Evolutionary conservation across 768 basidiomycete genomes (phyloP), one percentile per base, ranked within the genome.

Genomic region (Mycena haematopus): DNA sequence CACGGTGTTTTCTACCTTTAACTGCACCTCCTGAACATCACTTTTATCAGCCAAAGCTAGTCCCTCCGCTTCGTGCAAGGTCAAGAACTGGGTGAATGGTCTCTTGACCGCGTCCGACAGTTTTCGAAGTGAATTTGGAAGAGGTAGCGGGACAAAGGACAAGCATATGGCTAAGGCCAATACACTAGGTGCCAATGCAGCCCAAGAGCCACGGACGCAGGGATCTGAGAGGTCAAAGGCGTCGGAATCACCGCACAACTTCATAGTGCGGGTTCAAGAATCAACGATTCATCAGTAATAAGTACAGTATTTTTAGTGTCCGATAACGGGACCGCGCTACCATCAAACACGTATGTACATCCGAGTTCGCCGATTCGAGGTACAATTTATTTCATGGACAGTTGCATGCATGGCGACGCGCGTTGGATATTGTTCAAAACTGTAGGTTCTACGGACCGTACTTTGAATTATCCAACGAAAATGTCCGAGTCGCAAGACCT

Each of bases 51-150:
- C 71, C 7, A 67, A 63, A 15, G 40, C 42, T 29, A 86, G 69
- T 0, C 82, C 82, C 68, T 86, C 85, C 15, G 86, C 86, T 69
- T 88, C 87, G 35, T 75, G 75, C 4, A 89, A 76, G 3, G 83
- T 78, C 27, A 89, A 56, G 68, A 80, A 88, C 0, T 69, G 54
- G 45, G 67, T 47, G 65, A 87, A 80, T 19, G 81, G 74, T 8
- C 63, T 51, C 49, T 71, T 70, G 58, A 78, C 24, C 1, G 68
- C 61, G 14, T 59, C 60, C 1, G 76, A 65, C 17, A 75, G 3
- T 24, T 65, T 74, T 42, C 68, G 69, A 55, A 68, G 38, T 31
- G 58, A 65, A 45, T 36, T 67, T 51, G 74, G 81, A 11, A 68
- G 57, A 24, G 76, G 82, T 25, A 76, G 66, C 6, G 70, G 73